A percentile compares a stretch with the other conserved stretches of the same genome.
Evolutionary conservation across 1,284 basidiomycete species (phyloP).

Genomic region (Hypsizygus ulmarius): DNA sequence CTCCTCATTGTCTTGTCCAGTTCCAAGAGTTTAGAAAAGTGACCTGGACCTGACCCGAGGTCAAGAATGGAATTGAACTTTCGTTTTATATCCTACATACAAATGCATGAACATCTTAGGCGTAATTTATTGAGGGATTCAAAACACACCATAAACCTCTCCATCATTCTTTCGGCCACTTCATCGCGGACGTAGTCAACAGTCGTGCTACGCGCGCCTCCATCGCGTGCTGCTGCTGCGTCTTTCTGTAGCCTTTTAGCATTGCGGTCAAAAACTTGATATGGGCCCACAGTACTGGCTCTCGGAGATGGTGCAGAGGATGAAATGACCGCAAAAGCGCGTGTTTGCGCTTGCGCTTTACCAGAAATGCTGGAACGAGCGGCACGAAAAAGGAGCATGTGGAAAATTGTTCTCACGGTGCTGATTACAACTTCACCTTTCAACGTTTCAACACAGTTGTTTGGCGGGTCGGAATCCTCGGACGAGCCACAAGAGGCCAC

Average conservation of each 20-base stretch:
- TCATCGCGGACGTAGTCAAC: conserved; percentile 95
- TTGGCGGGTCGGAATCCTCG: too few species aligned
- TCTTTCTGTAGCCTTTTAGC: conserved; percentile 85
- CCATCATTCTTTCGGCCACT: conserved; percentile 87
- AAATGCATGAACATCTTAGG: conserved; percentile 1
- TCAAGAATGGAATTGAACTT: conserved; percentile 83
- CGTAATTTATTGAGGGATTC: conserved; percentile 4
- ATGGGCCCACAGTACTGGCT: conserved; percentile 51
- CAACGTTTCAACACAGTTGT: conserved; percentile 2
- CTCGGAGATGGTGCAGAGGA: conserved; percentile 37
- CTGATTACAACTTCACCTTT: conserved; percentile 9
- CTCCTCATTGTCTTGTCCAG: conserved; percentile 69
- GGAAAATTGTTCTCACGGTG: neutral
- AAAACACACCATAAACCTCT: conserved; percentile 71
- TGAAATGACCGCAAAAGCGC: conserved; percentile 39
- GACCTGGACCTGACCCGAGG: conserved; percentile 92
- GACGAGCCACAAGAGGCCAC: too few species aligned
- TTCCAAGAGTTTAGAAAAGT: conserved; percentile 85
- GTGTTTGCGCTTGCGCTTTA: conserved; percentile 17
- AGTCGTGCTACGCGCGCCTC: conserved; percentile 60
- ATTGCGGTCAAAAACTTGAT: conserved; percentile 85
- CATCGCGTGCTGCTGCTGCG: conserved; percentile 61
- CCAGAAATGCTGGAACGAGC: conserved; percentile 14
- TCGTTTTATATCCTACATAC: conserved; percentile 84
- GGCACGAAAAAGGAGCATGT: conserved; percentile 21